Evolutionary conservation across 169 alveolate species (phyloP).

Genomic region (Pseudocohnilembus persalinus): DNA sequence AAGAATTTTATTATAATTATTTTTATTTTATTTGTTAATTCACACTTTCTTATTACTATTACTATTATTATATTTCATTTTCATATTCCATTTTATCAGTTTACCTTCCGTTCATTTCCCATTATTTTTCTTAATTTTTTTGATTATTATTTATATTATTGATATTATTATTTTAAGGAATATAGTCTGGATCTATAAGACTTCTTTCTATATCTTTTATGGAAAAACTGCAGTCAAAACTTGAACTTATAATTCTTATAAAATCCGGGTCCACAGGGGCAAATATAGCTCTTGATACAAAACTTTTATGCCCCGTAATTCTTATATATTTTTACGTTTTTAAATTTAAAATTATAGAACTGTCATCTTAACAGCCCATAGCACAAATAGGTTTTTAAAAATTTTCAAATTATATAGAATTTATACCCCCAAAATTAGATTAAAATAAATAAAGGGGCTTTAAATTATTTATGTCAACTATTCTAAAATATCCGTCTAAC

Average conservation of each 20-base stretch:
- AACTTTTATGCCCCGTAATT: slow-evolving; percentile 2
- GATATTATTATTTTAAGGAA: not conserved
- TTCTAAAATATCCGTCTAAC: not conserved
- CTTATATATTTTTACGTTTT: not conserved
- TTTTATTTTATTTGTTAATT: too few relatives aligned
- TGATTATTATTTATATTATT: not conserved
- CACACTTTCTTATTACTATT: not conserved
- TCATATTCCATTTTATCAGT: not conserved
- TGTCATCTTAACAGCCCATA: not conserved
- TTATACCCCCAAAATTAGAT: not conserved
- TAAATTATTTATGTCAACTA: not conserved
- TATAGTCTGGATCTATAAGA: too few relatives aligned
- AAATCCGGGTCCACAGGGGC: not conserved
- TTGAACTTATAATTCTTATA: not conserved
- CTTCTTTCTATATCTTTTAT: too few relatives aligned
- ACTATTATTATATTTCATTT: not conserved
- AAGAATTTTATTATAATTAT: too few relatives aligned
- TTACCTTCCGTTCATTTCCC: not conserved
- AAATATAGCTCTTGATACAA: slow-evolving; percentile 41
- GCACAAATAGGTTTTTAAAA: not conserved
- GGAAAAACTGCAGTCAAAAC: not conserved
- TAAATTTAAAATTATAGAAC: not conserved
- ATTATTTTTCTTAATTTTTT: too few relatives aligned
- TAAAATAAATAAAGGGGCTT: not conserved
- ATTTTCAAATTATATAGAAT: not conserved